A percentile compares a stretch with the other conserved stretches of the same genome.
Evolutionary conservation across 1,284 basidiomycete species (phyloP).

Genomic region (Pseudozyma tsukubaensis): DNA sequence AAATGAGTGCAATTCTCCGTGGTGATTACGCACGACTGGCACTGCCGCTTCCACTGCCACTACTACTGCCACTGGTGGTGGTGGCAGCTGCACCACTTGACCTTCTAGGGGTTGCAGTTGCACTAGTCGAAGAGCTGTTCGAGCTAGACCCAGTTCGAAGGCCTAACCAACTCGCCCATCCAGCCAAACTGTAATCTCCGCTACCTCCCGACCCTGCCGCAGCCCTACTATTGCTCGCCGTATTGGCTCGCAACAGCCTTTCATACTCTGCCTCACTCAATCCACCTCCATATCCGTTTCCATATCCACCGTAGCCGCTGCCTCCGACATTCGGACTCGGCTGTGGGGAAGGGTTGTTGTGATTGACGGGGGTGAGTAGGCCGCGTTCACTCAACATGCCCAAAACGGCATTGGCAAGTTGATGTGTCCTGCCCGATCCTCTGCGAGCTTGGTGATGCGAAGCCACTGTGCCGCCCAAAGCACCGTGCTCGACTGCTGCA

Average conservation of each 20-base stretch:
- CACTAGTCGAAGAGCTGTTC: neutral
- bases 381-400: constrained; percentile 59
- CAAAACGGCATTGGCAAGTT: constrained; percentile 56
- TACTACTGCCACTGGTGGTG: constrained; percentile 6
- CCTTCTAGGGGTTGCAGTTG: neutral
- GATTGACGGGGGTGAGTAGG: constrained; percentile 47
- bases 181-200: constrained; percentile 32
- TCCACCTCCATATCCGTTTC: constrained; percentile 32
- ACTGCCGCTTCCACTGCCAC: constrained; percentile 3
- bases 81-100: neutral
- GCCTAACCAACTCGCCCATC: constrained; percentile 42
- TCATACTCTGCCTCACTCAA: constrained; percentile 49
- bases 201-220: neutral
- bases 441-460: constrained; percentile 46
- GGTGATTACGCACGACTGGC: neutral
- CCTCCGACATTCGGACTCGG: constrained; percentile 21
- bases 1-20: neutral
- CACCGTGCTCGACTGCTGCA: constrained; percentile 26
- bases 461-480: constrained; percentile 35
- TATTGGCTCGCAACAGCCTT: constrained; percentile 41
- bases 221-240: constrained; percentile 29
- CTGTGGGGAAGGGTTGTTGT: constrained; percentile 34
- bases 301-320: constrained; percentile 20
- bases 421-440: constrained; percentile 48
- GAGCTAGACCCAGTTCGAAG: constrained; percentile 9